Percentiles rank a stretch among this genome's conserved stretches.
Evolutionary conservation across 305 asterid genomes (phyloP).

Genomic region (Solanum hybrid): DNA sequence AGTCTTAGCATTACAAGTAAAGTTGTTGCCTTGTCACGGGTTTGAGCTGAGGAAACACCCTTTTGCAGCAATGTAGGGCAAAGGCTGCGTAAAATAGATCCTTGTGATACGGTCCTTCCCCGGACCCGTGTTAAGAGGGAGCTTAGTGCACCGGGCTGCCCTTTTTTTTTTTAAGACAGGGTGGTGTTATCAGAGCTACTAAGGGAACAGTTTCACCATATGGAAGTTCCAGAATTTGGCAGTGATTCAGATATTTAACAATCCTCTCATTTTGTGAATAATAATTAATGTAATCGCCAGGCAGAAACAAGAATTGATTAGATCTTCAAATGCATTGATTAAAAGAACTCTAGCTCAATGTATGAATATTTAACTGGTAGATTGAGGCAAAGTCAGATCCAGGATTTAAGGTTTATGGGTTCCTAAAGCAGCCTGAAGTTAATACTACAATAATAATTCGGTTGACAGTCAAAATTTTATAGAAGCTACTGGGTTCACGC

Average conservation of each 20-base stretch:
- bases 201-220: neutral
- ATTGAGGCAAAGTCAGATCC: too few species aligned
- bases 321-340: too few species aligned
- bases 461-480: neutral
- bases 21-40: neutral
- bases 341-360: too few species aligned
- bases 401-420: too few species aligned
- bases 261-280: neutral
- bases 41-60: neutral
- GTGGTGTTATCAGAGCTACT: neutral
- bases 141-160: neutral
- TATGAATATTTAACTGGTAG: too few species aligned
- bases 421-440: too few species aligned
- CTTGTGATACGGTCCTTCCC: neutral
- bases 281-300: neutral
- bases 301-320: too few species aligned
- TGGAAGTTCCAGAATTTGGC: neutral
- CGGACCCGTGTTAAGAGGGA: neutral
- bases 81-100: neutral
- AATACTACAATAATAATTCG: neutral
- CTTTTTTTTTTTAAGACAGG: neutral
- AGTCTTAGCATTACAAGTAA: neutral
- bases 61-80: neutral
- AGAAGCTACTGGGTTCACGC: neutral
- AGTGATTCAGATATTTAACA: neutral